phyloP scores from a whole-genome alignment of 1,139 yeast species.

The Hemisphaericaspora xylanilytica region DNA sequence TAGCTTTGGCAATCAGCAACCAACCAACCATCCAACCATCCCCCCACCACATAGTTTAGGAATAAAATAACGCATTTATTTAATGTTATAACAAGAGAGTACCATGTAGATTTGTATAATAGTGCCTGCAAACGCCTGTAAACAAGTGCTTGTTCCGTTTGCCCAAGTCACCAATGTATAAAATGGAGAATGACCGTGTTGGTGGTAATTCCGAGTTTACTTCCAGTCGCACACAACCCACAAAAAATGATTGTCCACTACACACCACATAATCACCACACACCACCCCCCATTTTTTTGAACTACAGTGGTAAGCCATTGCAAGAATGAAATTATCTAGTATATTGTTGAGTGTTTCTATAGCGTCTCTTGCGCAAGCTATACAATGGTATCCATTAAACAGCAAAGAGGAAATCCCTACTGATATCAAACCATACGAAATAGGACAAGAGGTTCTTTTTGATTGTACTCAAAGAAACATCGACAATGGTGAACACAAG shows the following conservation, averaged over 20 bases:
- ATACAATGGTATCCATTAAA: constrained; percentile 36
- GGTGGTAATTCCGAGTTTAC: too few relatives aligned
- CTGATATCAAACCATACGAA: constrained; percentile 34
- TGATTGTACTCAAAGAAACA: constrained; percentile 65
- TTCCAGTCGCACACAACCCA: neutral
- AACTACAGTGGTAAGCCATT: too few relatives aligned
- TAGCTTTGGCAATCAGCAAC: neutral
- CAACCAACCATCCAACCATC: neutral
- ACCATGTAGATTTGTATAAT: neutral
- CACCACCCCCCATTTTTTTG: too few relatives aligned
- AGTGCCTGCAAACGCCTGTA: too few relatives aligned
- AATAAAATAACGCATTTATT: constrained; percentile 5
- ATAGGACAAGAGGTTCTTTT: constrained; percentile 48
- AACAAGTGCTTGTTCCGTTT: neutral
- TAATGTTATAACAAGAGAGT: neutral
- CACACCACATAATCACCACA: neutral
- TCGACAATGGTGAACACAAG: constrained; percentile 74
- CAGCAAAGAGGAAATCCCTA: constrained; percentile 39
- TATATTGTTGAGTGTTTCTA: constrained; percentile 4
- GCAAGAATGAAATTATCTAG: constrained; percentile 11
- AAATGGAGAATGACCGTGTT: too few relatives aligned
- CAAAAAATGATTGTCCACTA: too few relatives aligned
- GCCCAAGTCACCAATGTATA: too few relatives aligned
- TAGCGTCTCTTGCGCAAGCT: constrained; percentile 10
- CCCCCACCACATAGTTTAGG: constrained; percentile 1